phyloP scores from a whole-genome alignment of 805 yeast genomes.

The Metschnikowia matae region DNA sequence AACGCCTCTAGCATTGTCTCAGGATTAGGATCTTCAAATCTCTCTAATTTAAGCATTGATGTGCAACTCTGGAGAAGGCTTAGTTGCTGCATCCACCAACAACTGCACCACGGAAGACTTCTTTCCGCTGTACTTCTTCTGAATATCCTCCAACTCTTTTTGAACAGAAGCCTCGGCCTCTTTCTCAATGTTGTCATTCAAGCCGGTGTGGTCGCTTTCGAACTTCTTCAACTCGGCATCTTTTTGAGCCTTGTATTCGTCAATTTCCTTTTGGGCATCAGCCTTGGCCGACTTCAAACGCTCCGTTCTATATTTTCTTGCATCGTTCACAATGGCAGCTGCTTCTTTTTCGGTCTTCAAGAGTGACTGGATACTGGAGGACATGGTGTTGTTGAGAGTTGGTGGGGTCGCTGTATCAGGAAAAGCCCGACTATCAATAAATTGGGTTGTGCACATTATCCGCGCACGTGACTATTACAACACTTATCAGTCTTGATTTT shows the following conservation, averaged over 20 bases:
- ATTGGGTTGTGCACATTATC: constrained; percentile 8
- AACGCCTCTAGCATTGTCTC: not conserved
- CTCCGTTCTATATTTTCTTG: constrained; percentile 80
- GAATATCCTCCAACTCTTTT: constrained; percentile 64
- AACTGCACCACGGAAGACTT: constrained; percentile 65
- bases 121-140: constrained; percentile 59
- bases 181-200: constrained; percentile 70
- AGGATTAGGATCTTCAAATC: not conserved
- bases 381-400: constrained; percentile 15
- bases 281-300: constrained; percentile 90
- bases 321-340: constrained; percentile 90
- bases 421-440: constrained; percentile 4
- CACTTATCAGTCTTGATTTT: not conserved
- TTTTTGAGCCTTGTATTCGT: constrained; percentile 77
- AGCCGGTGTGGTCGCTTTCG: constrained; percentile 69
- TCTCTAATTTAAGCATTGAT: constrained; percentile 50
- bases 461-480: not conserved
- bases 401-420: constrained; percentile 7
- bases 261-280: constrained; percentile 88
- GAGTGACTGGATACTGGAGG: constrained; percentile 29
- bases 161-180: constrained; percentile 75
- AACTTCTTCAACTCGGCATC: constrained; percentile 73
- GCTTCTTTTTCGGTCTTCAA: constrained; percentile 90
- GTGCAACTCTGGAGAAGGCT: constrained; percentile 81
- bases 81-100: constrained; percentile 72